Evolutionary conservation across 2,329 filamentous ascomycete species (phyloP).

Genomic region (Fusarium zealandicum): DNA sequence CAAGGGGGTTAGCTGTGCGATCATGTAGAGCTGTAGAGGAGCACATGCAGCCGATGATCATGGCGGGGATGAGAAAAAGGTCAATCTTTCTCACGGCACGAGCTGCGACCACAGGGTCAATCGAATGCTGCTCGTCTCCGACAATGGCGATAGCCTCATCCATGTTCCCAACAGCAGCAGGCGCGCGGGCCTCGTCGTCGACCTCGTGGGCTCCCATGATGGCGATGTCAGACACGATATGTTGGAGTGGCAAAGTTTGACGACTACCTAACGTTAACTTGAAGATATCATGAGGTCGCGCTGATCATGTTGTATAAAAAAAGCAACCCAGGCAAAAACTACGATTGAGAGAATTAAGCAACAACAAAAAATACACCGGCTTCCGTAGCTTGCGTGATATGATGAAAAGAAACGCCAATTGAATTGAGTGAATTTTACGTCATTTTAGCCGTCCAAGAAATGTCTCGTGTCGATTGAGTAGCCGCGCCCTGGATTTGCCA

Average conservation of each 20-base stretch:
- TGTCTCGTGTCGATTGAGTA: neutral
- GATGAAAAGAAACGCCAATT: slow-evolving; percentile 9
- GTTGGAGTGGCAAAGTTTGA: neutral
- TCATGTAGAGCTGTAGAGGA: neutral
- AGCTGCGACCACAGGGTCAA: slow-evolving; percentile 62
- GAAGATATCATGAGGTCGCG: slow-evolving; percentile 6
- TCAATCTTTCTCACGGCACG: slow-evolving; percentile 72
- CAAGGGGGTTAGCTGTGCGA: neutral
- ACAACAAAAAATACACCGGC: too few species aligned
- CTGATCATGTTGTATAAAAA: neutral
- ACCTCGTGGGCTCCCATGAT: slow-evolving; percentile 18
- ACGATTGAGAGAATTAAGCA: too few species aligned
- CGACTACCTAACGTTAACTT: too few species aligned
- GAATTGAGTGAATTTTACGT: slow-evolving; percentile 32
- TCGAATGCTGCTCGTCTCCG: slow-evolving; percentile 59
- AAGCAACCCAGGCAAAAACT: slow-evolving; percentile 1
- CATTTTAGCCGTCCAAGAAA: neutral
- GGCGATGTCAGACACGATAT: neutral
- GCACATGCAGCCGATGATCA: slow-evolving; percentile 60
- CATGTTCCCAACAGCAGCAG: slow-evolving; percentile 27
- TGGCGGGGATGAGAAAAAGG: slow-evolving; percentile 70
- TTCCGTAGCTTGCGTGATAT: slow-evolving; percentile 21
- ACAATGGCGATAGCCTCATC: slow-evolving; percentile 60
- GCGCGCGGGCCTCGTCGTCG: slow-evolving; percentile 13
- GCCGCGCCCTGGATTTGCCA: slow-evolving; percentile 11